A percentile compares a stretch with the other conserved stretches of the same genome.
Conservation (phyloP, 805 yeast species). For the Torulaspora maleeae region DNA sequence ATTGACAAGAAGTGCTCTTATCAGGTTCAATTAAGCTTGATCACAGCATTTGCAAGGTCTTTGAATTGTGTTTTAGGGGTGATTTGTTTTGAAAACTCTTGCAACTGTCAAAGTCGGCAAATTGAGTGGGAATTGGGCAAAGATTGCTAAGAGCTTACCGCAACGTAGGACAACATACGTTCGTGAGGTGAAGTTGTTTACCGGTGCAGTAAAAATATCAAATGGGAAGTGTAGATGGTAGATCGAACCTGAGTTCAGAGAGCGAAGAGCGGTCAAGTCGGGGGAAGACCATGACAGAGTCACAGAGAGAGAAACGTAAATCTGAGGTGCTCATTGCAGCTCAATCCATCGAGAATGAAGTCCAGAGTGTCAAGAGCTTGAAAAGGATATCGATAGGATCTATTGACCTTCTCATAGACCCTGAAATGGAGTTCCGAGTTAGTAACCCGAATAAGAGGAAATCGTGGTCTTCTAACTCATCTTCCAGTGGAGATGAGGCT, state of each 20-base stretch:
- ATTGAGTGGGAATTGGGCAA: neutral
- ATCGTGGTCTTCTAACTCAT: constrained; percentile 19
- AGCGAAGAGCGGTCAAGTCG: constrained; percentile 4
- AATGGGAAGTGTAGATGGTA: constrained; percentile 3
- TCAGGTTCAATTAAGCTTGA: neutral
- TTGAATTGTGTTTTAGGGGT: neutral
- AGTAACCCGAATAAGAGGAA: constrained; percentile 21
- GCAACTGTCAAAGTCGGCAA: neutral
- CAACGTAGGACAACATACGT: neutral
- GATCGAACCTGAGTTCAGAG: neutral
- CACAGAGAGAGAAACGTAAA: constrained; percentile 34
- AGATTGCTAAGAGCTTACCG: neutral
- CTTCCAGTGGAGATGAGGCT: constrained; percentile 11
- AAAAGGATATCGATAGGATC: constrained; percentile 69
- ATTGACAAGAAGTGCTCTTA: neutral
- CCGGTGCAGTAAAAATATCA: neutral
- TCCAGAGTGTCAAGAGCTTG: constrained; percentile 66
- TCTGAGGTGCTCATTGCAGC: constrained; percentile 58
- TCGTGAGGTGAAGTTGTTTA: neutral
- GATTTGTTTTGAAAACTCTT: neutral
- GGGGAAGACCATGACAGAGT: constrained; percentile 2
- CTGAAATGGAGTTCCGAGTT: constrained; percentile 56
- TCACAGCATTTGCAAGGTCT: neutral
- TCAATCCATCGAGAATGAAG: constrained; percentile 69
- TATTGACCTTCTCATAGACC: constrained; percentile 51